phyloP scores from a whole-genome alignment of 1,284 basidiomycete genomes.

The Ceratobasidium papillatum region DNA sequence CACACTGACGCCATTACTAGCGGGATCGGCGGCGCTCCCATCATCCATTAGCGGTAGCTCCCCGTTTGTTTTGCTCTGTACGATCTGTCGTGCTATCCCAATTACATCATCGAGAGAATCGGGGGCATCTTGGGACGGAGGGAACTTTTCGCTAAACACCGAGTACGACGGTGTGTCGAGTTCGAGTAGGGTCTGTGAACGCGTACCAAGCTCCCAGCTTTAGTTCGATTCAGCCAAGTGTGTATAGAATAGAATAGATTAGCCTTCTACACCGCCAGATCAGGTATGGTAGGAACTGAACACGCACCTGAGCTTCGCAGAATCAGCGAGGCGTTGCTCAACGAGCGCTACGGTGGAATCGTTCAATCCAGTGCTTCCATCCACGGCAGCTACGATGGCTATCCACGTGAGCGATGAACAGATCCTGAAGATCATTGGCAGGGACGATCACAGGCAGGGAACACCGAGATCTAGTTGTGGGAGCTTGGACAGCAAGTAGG shows the following conservation, averaged over 20 bases:
- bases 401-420: not conserved
- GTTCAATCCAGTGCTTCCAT: conserved; percentile 37
- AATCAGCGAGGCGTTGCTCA: conserved; percentile 30
- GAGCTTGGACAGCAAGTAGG: not conserved
- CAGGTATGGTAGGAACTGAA: not conserved
- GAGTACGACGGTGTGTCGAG: conserved; percentile 40
- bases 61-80: conserved; percentile 1
- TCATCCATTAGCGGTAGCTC: conserved; percentile 40
- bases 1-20: conserved; percentile 29
- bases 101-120: conserved; percentile 38
- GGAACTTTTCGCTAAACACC: conserved; percentile 41
- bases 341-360: conserved; percentile 17
- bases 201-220: conserved; percentile 35
- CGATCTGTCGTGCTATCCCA: conserved; percentile 38
- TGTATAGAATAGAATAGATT: conserved; percentile 5
- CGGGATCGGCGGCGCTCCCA: conserved; percentile 44
- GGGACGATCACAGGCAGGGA: not conserved
- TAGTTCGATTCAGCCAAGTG: not conserved
- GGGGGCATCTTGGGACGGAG: conserved; percentile 37
- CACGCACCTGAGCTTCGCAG: conserved; percentile 26
- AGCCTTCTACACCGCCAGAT: not conserved
- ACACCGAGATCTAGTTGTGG: not conserved
- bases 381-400: not conserved
- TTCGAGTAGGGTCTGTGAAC: conserved; percentile 41
- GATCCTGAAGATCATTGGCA: not conserved